Conservation (phyloP, 2,329 filamentous ascomycete species). For the Fusarium begoniae region DNA sequence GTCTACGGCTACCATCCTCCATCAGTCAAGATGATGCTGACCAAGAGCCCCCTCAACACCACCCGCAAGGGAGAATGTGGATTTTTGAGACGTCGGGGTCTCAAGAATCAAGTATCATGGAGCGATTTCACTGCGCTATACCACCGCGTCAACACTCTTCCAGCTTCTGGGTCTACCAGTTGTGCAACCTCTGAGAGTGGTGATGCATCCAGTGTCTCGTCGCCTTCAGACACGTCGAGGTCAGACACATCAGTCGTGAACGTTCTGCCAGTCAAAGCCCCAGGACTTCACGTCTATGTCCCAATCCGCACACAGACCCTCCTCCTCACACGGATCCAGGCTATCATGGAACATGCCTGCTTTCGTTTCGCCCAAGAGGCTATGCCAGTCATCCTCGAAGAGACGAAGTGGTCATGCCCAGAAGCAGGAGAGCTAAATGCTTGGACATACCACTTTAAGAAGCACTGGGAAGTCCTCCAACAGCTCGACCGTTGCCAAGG, state of each 20-base stretch:
- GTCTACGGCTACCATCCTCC: not conserved
- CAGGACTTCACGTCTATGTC: not conserved
- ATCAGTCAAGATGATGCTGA: not conserved
- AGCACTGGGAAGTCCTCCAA: not conserved
- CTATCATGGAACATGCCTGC: not conserved
- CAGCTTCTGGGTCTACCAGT: not conserved
- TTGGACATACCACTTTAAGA: not conserved
- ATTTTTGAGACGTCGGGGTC: not conserved
- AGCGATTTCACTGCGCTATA: not conserved
- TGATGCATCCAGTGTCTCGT: not conserved
- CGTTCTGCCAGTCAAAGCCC: not conserved
- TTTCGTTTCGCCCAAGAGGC: not conserved
- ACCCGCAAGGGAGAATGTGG: not conserved
- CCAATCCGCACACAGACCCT: not conserved
- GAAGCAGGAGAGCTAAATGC: conserved; percentile 6
- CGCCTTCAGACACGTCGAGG: not conserved
- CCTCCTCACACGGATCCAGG: not conserved
- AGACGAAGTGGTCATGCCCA: not conserved
- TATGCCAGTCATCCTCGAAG: not conserved
- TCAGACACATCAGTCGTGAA: not conserved
- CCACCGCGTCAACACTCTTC: not conserved
- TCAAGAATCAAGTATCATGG: not conserved
- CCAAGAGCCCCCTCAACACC: not conserved
- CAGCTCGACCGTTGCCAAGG: not conserved
- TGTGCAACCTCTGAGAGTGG: not conserved